phyloP scores from a whole-genome alignment of 495 filamentous ascomycete genomes.

The Xylaria scruposa region DNA sequence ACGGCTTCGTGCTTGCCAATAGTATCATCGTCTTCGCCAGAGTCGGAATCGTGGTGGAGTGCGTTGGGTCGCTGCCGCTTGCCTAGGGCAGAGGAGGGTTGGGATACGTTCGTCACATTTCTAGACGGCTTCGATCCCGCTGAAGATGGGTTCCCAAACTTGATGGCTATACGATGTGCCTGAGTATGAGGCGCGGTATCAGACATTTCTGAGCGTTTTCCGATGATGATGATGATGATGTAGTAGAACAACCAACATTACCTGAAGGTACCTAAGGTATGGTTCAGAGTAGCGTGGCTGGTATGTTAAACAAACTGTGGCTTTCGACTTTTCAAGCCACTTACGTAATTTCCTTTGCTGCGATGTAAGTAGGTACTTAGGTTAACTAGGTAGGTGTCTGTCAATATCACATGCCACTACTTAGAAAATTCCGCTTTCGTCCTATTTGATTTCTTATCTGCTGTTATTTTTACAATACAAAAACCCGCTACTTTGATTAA shows the following conservation, averaged over 20 bases:
- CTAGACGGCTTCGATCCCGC: conserved; percentile 27
- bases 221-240: background rate
- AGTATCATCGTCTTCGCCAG: conserved; percentile 40
- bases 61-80: conserved; percentile 49
- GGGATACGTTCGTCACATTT: conserved; percentile 40
- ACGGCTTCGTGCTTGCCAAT: conserved; percentile 44
- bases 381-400: no score
- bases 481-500: no score
- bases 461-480: no score
- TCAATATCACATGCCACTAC: conserved; percentile 2
- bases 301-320: background rate
- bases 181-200: conserved; percentile 16
- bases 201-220: conserved; percentile 35
- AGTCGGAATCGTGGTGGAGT: conserved; percentile 42
- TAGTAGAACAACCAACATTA: background rate
- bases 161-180: conserved; percentile 47
- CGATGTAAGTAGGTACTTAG: background rate
- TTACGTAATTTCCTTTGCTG: background rate
- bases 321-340: background rate
- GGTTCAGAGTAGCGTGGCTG: background rate
- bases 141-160: conserved; percentile 40
- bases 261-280: background rate
- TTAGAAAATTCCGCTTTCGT: background rate
- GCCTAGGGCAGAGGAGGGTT: conserved; percentile 41
- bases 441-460: background rate